Evolutionary conservation across 2,329 filamentous ascomycete species (phyloP).

Genomic region (Colletotrichum somersetense): DNA sequence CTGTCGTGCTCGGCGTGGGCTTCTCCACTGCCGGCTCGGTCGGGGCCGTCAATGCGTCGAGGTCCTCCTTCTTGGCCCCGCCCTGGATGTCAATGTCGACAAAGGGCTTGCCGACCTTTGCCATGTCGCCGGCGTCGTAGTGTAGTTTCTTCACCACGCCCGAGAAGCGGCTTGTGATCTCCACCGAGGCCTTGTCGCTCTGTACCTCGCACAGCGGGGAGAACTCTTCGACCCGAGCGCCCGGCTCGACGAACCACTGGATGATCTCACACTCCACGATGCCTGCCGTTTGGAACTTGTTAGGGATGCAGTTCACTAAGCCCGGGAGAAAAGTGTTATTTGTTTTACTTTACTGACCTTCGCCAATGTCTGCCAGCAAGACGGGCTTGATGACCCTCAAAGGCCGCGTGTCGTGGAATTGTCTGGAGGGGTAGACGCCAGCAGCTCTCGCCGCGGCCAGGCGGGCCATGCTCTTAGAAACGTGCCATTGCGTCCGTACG

Average conservation of each 20-base stretch:
- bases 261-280: constrained; percentile 99
- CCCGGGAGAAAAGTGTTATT: not conserved
- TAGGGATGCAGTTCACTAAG: constrained; percentile 24
- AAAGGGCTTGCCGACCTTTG: constrained; percentile 92
- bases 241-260: constrained; percentile 98
- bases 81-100: constrained; percentile 95
- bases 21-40: constrained; percentile 39
- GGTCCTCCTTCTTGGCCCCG: constrained; percentile 74
- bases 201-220: constrained; percentile 98
- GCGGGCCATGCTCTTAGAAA: constrained; percentile 56
- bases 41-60: constrained; percentile 48
- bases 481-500: constrained; percentile 64
- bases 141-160: constrained; percentile 96
- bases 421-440: constrained; percentile 53
- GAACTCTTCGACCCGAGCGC: constrained; percentile 96
- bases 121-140: constrained; percentile 96
- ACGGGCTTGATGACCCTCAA: constrained; percentile 80
- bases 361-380: constrained; percentile 85
- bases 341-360: constrained; percentile 66
- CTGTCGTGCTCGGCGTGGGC: constrained; percentile 45
- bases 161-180: constrained; percentile 96
- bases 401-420: constrained; percentile 64
- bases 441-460: constrained; percentile 50
- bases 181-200: constrained; percentile 90
- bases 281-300: constrained; percentile 64